A percentile compares a stretch with the other conserved stretches of the same genome.
These are phyloP conservation scores for Hymenotorrendiella dingleyae DNA, from an alignment of 2,329 filamentous ascomycete species.

Conservation along the genomic window DNA sequence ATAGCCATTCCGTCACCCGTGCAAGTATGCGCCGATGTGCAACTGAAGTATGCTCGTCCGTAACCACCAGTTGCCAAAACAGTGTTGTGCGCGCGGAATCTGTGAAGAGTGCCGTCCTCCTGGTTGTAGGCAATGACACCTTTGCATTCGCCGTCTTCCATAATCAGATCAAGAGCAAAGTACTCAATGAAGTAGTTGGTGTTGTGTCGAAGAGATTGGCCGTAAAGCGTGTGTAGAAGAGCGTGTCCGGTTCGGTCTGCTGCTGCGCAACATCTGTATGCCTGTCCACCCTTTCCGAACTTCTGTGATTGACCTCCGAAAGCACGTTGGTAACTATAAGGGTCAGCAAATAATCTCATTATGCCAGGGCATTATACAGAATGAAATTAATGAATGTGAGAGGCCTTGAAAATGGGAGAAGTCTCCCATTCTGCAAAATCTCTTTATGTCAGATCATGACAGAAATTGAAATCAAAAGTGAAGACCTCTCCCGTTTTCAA, in stretches of 20 bases:
- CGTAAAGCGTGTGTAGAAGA: slow-evolving; percentile 96
- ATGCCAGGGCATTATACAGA: too few relatives aligned
- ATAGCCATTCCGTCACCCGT: slow-evolving; percentile 99
- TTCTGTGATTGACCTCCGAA: slow-evolving; percentile 97
- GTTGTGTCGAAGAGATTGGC: slow-evolving; percentile 93
- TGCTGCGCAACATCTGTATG: slow-evolving; percentile 75
- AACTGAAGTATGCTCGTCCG: slow-evolving; percentile 96
- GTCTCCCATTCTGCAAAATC: too few relatives aligned
- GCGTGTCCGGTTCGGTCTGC: slow-evolving; percentile 97
- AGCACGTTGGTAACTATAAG: slow-evolving; percentile 80
- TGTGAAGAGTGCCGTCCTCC: slow-evolving; percentile 95
- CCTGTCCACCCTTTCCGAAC: slow-evolving; percentile 93
- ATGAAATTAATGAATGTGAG: too few relatives aligned
- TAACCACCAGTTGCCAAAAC: slow-evolving; percentile 96
- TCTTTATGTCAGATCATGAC: too few relatives aligned
- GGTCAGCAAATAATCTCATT: slow-evolving; percentile 16
- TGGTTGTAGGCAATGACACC: slow-evolving; percentile 98
- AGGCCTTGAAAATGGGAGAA: too few relatives aligned
- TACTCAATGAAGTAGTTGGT: slow-evolving; percentile 99
- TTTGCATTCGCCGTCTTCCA: slow-evolving; percentile 95
- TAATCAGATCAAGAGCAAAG: slow-evolving; percentile 93
- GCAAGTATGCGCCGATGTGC: slow-evolving; percentile 96
- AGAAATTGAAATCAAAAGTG: too few relatives aligned
- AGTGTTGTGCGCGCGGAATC: slow-evolving; percentile 94
- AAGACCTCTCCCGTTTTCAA: too few relatives aligned